phyloP scores from a whole-genome alignment of 371 early-diverging fungal genomes.

The Chytridiales sp. region DNA sequence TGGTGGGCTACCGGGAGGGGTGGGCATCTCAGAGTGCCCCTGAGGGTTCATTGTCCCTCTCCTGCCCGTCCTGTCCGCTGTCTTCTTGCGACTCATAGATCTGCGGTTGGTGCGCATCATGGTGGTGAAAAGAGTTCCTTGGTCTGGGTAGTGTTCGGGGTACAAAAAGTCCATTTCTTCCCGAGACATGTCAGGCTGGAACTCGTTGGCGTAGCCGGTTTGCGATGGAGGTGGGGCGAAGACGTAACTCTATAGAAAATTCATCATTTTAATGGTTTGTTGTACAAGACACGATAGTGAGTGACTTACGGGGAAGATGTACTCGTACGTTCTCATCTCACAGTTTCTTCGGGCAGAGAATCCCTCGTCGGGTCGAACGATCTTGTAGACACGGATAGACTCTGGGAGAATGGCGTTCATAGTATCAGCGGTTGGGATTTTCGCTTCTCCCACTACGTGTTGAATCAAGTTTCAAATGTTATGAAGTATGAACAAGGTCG shows the following conservation, averaged over 20 bases:
- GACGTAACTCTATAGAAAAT: slow-evolving; percentile 41
- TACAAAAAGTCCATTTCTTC: slow-evolving; percentile 33
- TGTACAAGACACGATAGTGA: too few species aligned
- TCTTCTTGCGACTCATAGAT: slow-evolving; percentile 12
- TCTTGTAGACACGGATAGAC: slow-evolving; percentile 35
- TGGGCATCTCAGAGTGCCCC: too few species aligned
- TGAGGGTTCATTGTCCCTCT: too few species aligned
- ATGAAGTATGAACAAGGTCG: too few species aligned
- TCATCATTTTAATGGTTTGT: too few species aligned
- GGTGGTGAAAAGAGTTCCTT: slow-evolving; percentile 29
- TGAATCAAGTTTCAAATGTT: too few species aligned
- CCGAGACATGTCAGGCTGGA: slow-evolving; percentile 27
- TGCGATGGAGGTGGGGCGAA: slow-evolving; percentile 41
- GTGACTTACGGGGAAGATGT: slow-evolving; percentile 39
- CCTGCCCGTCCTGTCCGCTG: too few species aligned
- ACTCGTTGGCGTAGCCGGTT: slow-evolving; percentile 31
- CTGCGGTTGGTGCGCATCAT: slow-evolving; percentile 34
- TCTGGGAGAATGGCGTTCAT: slow-evolving; percentile 37
- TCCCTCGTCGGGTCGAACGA: slow-evolving; percentile 23
- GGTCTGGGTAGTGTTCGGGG: slow-evolving; percentile 20
- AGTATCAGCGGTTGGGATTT: slow-evolving; percentile 28
- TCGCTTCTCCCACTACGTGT: slow-evolving; percentile 7
- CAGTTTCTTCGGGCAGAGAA: slow-evolving; percentile 46
- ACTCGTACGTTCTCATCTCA: slow-evolving; percentile 46
- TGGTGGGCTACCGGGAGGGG: too few species aligned